Base-by-base conservation (phyloP, 441 rosid genomes). In the Populus hybrid region DNA sequence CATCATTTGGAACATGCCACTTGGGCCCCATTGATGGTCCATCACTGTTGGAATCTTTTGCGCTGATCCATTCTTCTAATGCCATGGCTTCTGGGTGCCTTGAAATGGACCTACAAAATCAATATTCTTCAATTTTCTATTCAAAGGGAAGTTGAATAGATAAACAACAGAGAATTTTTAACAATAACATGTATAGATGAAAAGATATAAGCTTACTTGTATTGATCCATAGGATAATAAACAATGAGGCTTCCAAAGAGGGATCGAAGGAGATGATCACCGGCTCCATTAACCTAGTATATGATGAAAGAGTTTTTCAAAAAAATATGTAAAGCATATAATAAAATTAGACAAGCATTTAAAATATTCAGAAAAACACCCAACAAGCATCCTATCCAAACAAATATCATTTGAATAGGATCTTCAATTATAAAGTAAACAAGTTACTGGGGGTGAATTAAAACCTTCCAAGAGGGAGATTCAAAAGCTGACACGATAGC, bases 401-500 rank as follows among this genome's bases (percentile, higher is more conserved):
- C 57, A 50, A 50, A 50, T 50, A 50, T 50, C 57, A 50, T 50
- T 50, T 14, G 57, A 50, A 50, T 50, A 50, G 7, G 19, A 50
- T 50, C 57, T 28, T 9, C 21, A 68, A 34, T 19, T 30, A 68
- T 28, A 67, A 30, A 32, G 2, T 12, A 7, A 14, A 34, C 67
- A n/a, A 73, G 76, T 75, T 38, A 82, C 42, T 67, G 71, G 42
- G 42, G 74, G 63, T 67, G 28, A 63, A 79, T 57, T 67, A 63
- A 82, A 85, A 95, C 99, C 99, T 94, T 97, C 99, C 98, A 97
- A 76, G 98, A 93, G 46, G 98, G 96, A 76, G 93, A 92, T 80
- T 97, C 97, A 83, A 97, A 94, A 76, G 98, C 98, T 81, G 92
- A 90, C 42, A 83, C 71, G 70, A 97, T 87, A 73, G 92, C 97